Conservation (phyloP, 768 basidiomycete species). For the Rickenella mellea region DNA sequence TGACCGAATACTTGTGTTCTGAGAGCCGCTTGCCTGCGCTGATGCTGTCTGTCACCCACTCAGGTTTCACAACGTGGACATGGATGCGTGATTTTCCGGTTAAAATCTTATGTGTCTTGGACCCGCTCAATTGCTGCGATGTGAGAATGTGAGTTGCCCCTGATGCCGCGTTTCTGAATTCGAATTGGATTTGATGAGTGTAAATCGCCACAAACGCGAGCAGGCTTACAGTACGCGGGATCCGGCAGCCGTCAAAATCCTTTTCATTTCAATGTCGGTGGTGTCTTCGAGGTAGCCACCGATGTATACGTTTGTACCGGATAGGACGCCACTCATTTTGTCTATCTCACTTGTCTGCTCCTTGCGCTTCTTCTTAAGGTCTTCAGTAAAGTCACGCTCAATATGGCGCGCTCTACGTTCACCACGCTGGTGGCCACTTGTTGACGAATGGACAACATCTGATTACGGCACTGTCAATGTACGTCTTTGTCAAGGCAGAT, state of each 20-base stretch:
- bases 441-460: constrained; percentile 54
- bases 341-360: constrained; percentile 16
- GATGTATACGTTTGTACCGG: constrained; percentile 53
- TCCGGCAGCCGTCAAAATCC: constrained; percentile 54
- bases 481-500: background rate
- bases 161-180: constrained; percentile 39
- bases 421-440: constrained; percentile 61
- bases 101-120: constrained; percentile 61
- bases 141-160: constrained; percentile 74
- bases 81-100: constrained; percentile 38
- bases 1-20: constrained; percentile 50
- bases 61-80: constrained; percentile 59
- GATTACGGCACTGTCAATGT: constrained; percentile 1
- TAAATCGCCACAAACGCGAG: background rate
- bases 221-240: constrained; percentile 52
- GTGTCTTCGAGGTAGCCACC: constrained; percentile 61
- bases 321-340: constrained; percentile 22
- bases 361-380: constrained; percentile 38
- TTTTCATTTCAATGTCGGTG: constrained; percentile 75
- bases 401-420: constrained; percentile 33
- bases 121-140: constrained; percentile 58
- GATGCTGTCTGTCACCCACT: constrained; percentile 69
- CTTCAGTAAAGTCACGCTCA: constrained; percentile 28
- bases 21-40: constrained; percentile 44
- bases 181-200: background rate